These are phyloP conservation scores for Hortiboletus campestris DNA, from an alignment of 768 basidiomycete genomes.

Conservation along the genomic window DNA sequence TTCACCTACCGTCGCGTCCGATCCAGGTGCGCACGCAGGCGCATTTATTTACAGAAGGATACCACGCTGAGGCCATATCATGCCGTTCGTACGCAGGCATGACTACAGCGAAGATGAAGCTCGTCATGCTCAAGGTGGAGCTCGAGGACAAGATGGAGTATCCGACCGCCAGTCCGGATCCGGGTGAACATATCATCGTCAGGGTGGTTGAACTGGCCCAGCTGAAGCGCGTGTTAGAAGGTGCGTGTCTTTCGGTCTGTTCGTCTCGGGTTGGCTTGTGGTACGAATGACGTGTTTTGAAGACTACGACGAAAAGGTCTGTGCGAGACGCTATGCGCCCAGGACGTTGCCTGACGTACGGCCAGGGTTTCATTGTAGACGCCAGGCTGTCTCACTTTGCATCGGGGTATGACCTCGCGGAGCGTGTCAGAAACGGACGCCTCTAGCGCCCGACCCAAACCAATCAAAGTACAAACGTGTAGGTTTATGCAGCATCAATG, in stretches of 20 bases:
- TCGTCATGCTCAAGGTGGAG: constrained; percentile 68
- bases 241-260: constrained; percentile 40
- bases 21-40: constrained; percentile 54
- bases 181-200: constrained; percentile 82
- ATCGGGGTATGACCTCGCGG: constrained; percentile 61
- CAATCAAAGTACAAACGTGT: background rate
- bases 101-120: constrained; percentile 92
- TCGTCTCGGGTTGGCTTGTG: background rate
- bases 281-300: constrained; percentile 3
- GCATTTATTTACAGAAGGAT: background rate
- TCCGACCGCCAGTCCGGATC: constrained; percentile 74
- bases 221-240: constrained; percentile 61
- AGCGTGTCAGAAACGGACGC: constrained; percentile 32
- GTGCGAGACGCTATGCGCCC: background rate
- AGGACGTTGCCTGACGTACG: background rate
- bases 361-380: constrained; percentile 65
- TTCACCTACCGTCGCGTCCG: constrained; percentile 59
- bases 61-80: background rate
- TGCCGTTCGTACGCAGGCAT: constrained; percentile 56
- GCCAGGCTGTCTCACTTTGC: constrained; percentile 78
- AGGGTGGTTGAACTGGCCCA: constrained; percentile 67
- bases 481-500: constrained; percentile 17
- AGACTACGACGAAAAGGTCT: constrained; percentile 63
- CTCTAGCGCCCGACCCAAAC: constrained; percentile 12
- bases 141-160: constrained; percentile 65